Base-by-base conservation (phyloP, 805 yeast species). In the Ogataea thermomethanolica region DNA sequence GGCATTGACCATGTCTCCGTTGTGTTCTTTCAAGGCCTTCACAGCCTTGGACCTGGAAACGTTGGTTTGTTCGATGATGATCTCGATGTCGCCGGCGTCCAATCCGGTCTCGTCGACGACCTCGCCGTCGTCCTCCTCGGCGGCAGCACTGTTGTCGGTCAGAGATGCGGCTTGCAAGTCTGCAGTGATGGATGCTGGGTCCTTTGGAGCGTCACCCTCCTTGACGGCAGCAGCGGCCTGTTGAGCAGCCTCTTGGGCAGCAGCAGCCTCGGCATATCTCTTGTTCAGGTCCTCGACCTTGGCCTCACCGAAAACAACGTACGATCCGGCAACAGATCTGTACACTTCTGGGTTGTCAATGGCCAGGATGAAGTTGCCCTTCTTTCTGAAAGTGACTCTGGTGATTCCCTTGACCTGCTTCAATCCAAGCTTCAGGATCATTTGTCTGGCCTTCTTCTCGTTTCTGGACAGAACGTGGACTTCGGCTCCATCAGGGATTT, bases 251-350 rank as follows among this genome's bases (percentile, higher is more conserved):
- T 77, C 79, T 68, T 81, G 85, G 53, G 86, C 86, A 62, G 85
- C 85, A 66, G 82, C 85, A 49, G 85, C 83, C 65, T 81, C 84
- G 64, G 84, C 84, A 69, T 85, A 76, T 76, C 89, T 82, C 71
- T 86, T 81, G 72, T 82, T 80, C 70, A 89, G 73, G 75, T 91
- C 96, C 70, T 91, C 97, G 56, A 86, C 84, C 78, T 88, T 86
- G 65, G 96, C 95, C 73, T 90, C 97, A 73, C 99, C 99, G 61
- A 91, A 90, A 55, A 91, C 97, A 59, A 91, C 82, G 77, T 85
- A 93, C 57, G 95, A 83, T 65, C 97, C 96, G 63, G 95, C 84
- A 51, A 81, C 77, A 49, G 96, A 82, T 72, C 78, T 87, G 95
- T 75, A 91, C 47, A 93, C 98, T 58, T 89, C 97, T 69, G 99